phyloP scores from a whole-genome alignment of 1,284 basidiomycete species.

The Leccinum fuscescens region DNA sequence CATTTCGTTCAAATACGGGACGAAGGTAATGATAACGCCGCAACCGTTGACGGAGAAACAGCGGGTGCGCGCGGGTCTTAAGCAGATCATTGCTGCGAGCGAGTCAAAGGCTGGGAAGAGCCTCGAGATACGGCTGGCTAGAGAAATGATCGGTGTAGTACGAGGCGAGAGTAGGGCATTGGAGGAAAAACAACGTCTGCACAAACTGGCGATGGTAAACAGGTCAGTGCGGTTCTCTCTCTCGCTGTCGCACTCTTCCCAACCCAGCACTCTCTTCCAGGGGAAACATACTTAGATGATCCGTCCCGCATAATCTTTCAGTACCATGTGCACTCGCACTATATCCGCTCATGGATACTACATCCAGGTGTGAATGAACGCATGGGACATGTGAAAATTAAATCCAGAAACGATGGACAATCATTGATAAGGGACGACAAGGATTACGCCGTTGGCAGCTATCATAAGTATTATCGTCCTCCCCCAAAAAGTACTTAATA shows the following conservation, averaged over 20 bases:
- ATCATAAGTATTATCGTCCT: background rate
- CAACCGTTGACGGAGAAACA: conserved; percentile 76
- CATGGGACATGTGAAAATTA: background rate
- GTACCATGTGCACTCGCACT: background rate
- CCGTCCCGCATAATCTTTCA: background rate
- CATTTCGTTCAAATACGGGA: conserved; percentile 50
- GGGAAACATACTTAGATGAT: conserved; percentile 25
- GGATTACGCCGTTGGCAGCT: background rate
- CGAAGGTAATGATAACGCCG: conserved; percentile 66
- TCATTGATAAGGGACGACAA: background rate
- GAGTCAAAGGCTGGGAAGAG: conserved; percentile 50
- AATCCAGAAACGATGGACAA: background rate
- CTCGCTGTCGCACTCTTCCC: background rate
- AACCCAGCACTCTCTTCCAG: conserved; percentile 11
- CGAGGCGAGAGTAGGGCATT: conserved; percentile 58
- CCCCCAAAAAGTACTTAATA: conserved; percentile 10
- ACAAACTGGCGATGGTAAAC: conserved; percentile 75
- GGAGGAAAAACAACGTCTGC: conserved; percentile 46
- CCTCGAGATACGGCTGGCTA: conserved; percentile 67
- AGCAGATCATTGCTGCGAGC: conserved; percentile 64
- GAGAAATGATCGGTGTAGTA: conserved; percentile 69
- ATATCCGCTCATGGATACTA: background rate
- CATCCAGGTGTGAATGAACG: background rate
- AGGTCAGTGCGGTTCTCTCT: conserved; percentile 50
- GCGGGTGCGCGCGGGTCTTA: conserved; percentile 62